These are phyloP conservation scores for Ceratorhiza oryzae-sativae DNA, from an alignment of 1,284 basidiomycete species.

Conservation along the genomic window DNA sequence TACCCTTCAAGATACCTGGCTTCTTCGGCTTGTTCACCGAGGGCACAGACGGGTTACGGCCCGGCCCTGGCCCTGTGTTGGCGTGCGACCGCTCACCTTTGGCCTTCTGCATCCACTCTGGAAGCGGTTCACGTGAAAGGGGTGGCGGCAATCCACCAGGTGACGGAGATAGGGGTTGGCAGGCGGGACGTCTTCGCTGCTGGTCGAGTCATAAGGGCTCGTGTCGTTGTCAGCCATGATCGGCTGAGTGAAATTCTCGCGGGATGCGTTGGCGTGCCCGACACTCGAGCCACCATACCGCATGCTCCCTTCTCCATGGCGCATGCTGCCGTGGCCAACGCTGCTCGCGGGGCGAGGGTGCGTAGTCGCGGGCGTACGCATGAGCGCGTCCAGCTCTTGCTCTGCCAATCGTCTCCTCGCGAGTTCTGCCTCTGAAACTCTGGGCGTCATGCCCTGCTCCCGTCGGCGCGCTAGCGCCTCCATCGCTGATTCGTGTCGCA, in stretches of 20 bases:
- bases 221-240: constrained; percentile 11
- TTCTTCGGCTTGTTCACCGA: constrained; percentile 27
- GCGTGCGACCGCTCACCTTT: constrained; percentile 2
- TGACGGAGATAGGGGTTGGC: constrained; percentile 1
- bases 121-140: neutral
- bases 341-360: constrained; percentile 13
- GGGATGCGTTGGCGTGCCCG: neutral
- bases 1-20: constrained; percentile 28
- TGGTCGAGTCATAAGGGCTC: constrained; percentile 25
- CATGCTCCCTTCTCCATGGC: constrained; percentile 6
- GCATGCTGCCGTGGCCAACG: constrained; percentile 10
- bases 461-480: constrained; percentile 11
- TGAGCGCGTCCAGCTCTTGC: constrained; percentile 17
- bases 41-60: constrained; percentile 25
- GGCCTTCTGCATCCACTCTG: constrained; percentile 9
- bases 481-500: constrained; percentile 23
- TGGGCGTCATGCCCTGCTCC: constrained; percentile 5
- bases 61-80: neutral
- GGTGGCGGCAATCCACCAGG: constrained; percentile 16
- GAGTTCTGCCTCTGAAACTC: constrained; percentile 18
- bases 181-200: constrained; percentile 21
- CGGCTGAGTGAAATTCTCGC: neutral
- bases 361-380: constrained; percentile 15
- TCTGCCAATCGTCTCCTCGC: constrained; percentile 3
- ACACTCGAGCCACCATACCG: constrained; percentile 15